Evolutionary conservation across 768 basidiomycete species (phyloP), one percentile per base, ranked within the genome.

Genomic region (Tremella yokohamensis): DNA sequence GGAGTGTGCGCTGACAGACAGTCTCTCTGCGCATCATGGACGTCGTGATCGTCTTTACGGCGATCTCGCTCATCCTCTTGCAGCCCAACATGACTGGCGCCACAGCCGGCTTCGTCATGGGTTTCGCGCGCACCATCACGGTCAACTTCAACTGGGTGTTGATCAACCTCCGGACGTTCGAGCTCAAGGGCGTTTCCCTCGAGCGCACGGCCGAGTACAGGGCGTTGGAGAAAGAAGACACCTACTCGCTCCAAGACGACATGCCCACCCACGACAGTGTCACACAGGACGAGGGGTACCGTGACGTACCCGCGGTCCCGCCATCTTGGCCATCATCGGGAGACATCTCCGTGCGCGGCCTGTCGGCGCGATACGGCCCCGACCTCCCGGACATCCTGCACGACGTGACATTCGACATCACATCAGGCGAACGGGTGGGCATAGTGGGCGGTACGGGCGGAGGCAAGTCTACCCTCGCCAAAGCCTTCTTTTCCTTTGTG

Each of bases 401-500:
- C 47, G 60, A 67, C 40, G 63, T 75, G 12, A 52, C 62, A 0
- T 75, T 75, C 50, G 26, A 51, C 8, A 56, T 71, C 3, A 44
- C 53, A 8, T 68, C 68, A 0, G 65, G 69, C 3, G 55, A 73
- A 51, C 44, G 68, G 7, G 66, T 75, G 6, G 74, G 74, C 2
- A 68, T 75, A 24, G 72, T 73, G 15, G 74, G 74, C 15, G 61
- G 65, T 1, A 71, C 69, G 12, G 72, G 73, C 8, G 69, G 71
- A 4, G 73, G 73, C 2, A 75, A 75, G 50, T 69, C 65, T 16
- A 75, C 74, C 1, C 54, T 75, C 11, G 72, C 70, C 8, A 66
- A 72, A 42, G 62, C 70, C 3, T 70, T 75, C 47, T 75, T 75
- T 60, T 61, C 64, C 3, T 75, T 75, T 54, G 64, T 75, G 13